Percentiles rank a stretch among this genome's conserved stretches.
phyloP scores from a whole-genome alignment of 495 filamentous ascomycete genomes.

The Letharia columbiana region DNA sequence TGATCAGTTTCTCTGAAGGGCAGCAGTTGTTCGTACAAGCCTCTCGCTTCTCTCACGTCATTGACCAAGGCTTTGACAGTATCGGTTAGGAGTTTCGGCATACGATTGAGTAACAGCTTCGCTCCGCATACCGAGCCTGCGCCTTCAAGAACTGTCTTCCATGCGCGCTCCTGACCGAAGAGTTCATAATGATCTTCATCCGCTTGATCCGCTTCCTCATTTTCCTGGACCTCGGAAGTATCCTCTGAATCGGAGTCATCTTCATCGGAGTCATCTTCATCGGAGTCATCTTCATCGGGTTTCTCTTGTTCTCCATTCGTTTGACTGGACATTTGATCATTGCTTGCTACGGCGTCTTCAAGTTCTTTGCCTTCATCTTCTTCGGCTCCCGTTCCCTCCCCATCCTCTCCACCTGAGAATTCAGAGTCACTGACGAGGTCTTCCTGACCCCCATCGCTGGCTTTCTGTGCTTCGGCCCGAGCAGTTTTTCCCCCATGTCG shows the following conservation, averaged over 20 bases:
- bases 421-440: neutral
- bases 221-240: neutral
- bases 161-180: neutral
- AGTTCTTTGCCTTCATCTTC: neutral
- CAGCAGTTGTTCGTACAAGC: neutral
- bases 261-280: neutral
- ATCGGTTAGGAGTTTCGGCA: slow-evolving; percentile 6
- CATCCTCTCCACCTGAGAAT: neutral
- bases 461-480: neutral
- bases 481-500: neutral
- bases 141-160: slow-evolving; percentile 9
- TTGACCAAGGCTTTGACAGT: slow-evolving; percentile 1
- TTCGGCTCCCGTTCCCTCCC: neutral
- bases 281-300: neutral
- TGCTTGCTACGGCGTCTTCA: neutral
- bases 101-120: neutral
- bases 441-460: neutral
- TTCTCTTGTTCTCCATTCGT: neutral
- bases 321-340: neutral
- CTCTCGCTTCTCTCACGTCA: slow-evolving; percentile 3
- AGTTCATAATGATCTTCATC: neutral
- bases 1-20: neutral
- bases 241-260: neutral
- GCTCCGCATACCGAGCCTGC: slow-evolving; percentile 1
- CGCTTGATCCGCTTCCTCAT: neutral